Conservation (phyloP, 176 grass and related monocot genomes). For the Metroxylon sagu region DNA sequence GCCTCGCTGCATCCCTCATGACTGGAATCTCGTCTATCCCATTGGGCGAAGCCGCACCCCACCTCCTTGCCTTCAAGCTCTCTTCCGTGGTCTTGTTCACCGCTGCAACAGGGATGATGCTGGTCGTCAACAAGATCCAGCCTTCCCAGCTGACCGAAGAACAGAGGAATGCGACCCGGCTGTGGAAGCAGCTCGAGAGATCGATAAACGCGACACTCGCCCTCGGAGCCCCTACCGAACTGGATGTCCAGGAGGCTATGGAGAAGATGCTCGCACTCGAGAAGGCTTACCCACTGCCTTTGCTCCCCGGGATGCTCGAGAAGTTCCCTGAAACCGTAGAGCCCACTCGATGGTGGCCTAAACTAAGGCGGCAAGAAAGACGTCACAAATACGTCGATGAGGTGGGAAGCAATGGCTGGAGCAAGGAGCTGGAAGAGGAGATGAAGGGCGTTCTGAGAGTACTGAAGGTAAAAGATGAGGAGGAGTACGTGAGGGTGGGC, state of each 20-base stretch:
- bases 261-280: constrained; percentile 36
- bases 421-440: constrained; percentile 42
- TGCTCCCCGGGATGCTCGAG: constrained; percentile 38
- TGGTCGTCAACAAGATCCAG: constrained; percentile 38
- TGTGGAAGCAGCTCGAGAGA: constrained; percentile 47
- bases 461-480: constrained; percentile 38
- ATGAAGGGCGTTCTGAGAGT: constrained; percentile 36
- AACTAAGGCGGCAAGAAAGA: background rate
- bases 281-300: constrained; percentile 40
- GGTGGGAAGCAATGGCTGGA: constrained; percentile 34
- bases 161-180: constrained; percentile 42
- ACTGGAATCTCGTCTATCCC: too few species aligned
- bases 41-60: too few species aligned
- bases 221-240: background rate
- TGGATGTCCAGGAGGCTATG: constrained; percentile 14
- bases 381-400: too few species aligned
- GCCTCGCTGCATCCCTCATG: too few species aligned
- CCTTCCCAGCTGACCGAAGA: constrained; percentile 64
- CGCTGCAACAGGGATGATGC: constrained; percentile 25
- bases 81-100: constrained; percentile 22
- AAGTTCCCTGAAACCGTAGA: constrained; percentile 47
- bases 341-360: constrained; percentile 50
- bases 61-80: background rate
- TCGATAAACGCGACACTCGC: constrained; percentile 10
- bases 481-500: constrained; percentile 18